phyloP scores from a whole-genome alignment of 2,329 filamentous ascomycete species.

The Pseudogymnoascus destructans region DNA sequence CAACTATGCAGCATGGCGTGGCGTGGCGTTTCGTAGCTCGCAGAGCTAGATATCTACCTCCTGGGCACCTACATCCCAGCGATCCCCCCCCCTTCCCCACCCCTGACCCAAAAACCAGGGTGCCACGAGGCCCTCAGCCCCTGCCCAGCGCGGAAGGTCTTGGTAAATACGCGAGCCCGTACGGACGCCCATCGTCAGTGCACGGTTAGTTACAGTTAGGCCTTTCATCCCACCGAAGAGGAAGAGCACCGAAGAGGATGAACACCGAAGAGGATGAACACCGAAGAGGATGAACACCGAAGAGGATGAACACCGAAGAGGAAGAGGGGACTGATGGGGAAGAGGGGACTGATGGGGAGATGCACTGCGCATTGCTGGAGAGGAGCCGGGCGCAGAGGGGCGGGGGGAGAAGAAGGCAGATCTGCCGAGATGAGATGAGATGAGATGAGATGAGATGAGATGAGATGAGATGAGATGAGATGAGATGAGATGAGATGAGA shows the following conservation, averaged over 20 bases:
- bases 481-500: too few species aligned
- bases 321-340: too few species aligned
- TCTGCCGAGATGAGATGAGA: slow-evolving; percentile 4
- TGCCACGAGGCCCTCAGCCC: neutral
- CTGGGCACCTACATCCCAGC: neutral
- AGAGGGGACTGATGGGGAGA: too few species aligned
- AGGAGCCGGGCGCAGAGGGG: neutral
- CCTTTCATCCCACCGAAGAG: too few species aligned
- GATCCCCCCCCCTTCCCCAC: neutral
- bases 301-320: too few species aligned
- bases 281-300: too few species aligned
- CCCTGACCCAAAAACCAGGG: neutral
- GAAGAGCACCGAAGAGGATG: too few species aligned
- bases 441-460: too few species aligned
- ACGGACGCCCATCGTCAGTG: neutral
- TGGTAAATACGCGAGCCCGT: neutral
- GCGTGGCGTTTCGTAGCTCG: neutral
- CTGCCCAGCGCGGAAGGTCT: neutral
- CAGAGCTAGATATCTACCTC: too few species aligned
- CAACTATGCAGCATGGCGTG: neutral
- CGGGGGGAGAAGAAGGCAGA: neutral
- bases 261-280: too few species aligned
- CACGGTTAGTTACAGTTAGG: too few species aligned
- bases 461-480: too few species aligned
- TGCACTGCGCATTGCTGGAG: neutral